Base-by-base conservation (phyloP, 2,329 filamentous ascomycete genomes). In the Cladorrhinum sp. region DNA sequence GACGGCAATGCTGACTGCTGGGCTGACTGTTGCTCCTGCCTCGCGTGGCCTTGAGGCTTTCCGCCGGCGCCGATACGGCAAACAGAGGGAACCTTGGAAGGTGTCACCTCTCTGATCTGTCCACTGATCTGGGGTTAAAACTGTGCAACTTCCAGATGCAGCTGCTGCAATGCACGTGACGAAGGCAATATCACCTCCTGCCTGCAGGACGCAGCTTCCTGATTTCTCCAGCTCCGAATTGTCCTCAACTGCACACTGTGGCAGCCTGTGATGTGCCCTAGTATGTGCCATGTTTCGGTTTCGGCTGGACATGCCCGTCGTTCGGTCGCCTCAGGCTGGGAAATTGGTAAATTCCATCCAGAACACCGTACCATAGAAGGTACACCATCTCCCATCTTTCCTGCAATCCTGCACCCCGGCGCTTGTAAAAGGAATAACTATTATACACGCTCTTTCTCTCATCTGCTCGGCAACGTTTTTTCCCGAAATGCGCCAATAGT, bases 91-190 rank as follows among this genome's bases (percentile, higher is more conserved):
- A n/a, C n/a, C n/a, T n/a, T n/a, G n/a, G n/a, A 36, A 36, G 32
- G 45, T 22, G 49, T 22, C 49, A 50, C 25, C 22, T 50, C 24
- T 25, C 13, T 50, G 41, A 45, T 45, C 41, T 45, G 41, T 13
- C 16, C 41, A 45, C n/a, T 45, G 41, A 45, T 45, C 41, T 45
- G 41, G 41, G 29, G 25, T 41, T 23, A 58, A 51, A 59, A 50
- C 36, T 51, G 59, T 59, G 57, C 63, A 27, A 61, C 57, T 59
- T 54, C 20, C 38, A 58, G 48, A 53, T 51, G 64, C 64, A 66
- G 63, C 53, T 29, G 54, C 58, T 51, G 23, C 25, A 45, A 25
- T 57, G 61, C 64, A 66, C 64, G 64, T 66, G 64, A 66, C 50
- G 38, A 23, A 32, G 49, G 18, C 50, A 51, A 41, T 51, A 57